Base-by-base conservation (phyloP, 352 stramenopile genomes). In the Globisporangium paroecandrum region DNA sequence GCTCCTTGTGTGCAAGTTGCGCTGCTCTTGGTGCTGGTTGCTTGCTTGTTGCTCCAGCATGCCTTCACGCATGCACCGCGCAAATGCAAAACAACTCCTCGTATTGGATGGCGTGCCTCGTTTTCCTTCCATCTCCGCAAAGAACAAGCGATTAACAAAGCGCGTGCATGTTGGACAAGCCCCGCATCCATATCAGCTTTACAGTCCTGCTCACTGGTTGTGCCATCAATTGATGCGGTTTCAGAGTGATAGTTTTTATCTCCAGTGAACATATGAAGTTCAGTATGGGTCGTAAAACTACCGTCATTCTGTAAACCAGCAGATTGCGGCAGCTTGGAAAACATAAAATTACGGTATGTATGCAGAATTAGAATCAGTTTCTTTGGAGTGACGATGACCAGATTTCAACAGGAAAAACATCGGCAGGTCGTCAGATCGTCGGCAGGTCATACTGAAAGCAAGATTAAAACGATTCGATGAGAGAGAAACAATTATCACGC, bases 181-280 rank as follows among this genome's bases (percentile, higher is more conserved):
- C 24, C 6, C 15, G 51, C 13, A 58, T 58, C 25, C 25, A 58
- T 41, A 58, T 55, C 47, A 55, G 47, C 47, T 10, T 22, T 51
- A 18, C 15, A 22, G 15, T 47, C 24, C 32, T 51, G 9, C 38
- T 32, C 10, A 36, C 27, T 56, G 43, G 59, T 65, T 65, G 59
- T 57, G 59, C 59, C 59, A 65, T 65, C 59, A 57, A 1, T 64
- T 64, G 59, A 54, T 64, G 36, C 24, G 1, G 1, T n/a, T 0
- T 53, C 18, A 34, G 59, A 64, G 36, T 64, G 58, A 9, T 54
- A 34, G 54, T 41, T 1, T 20, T 5, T 59, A 32, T 34, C 20
- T n/a, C 4, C 54, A 43, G 29, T 13, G 55, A 60, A 60, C 4
- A 60, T 60, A 32, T 60, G 10, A 6, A 1, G 20, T 9, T 29